phyloP scores from a whole-genome alignment of 1,284 basidiomycete genomes.

The Cystobasidium slooffiae region DNA sequence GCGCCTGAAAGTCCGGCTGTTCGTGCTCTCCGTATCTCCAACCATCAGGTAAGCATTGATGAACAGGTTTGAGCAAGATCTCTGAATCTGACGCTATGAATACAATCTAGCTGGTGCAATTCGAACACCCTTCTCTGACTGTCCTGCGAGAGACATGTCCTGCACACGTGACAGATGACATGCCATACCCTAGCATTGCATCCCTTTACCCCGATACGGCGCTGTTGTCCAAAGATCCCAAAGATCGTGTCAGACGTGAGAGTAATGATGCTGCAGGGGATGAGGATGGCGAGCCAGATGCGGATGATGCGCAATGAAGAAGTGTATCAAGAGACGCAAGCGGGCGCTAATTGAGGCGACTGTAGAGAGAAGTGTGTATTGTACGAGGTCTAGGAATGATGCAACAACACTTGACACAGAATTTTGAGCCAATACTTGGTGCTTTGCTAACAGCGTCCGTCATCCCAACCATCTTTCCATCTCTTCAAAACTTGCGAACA shows the following conservation, averaged over 20 bases:
- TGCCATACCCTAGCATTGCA: constrained; percentile 32
- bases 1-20: background rate
- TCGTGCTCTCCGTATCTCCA: constrained; percentile 7
- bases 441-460: constrained; percentile 79
- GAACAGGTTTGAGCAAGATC: background rate
- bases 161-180: background rate
- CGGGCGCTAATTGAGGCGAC: background rate
- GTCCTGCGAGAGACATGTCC: constrained; percentile 29
- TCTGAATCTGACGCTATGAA: background rate
- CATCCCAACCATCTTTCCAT: constrained; percentile 86
- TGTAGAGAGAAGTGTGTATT: background rate
- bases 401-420: constrained; percentile 18
- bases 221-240: constrained; percentile 45
- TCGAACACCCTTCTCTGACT: constrained; percentile 13
- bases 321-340: background rate
- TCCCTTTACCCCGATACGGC: constrained; percentile 49
- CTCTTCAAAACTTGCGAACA: constrained; percentile 77
- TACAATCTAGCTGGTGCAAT: constrained; percentile 3
- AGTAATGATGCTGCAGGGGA: background rate
- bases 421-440: background rate
- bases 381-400: background rate
- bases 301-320: background rate
- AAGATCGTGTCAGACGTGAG: background rate
- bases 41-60: constrained; percentile 15
- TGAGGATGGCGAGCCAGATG: constrained; percentile 11